Conservation (phyloP, 2,329 filamentous ascomycete genomes). For the Penicillium psychrosexuale region DNA sequence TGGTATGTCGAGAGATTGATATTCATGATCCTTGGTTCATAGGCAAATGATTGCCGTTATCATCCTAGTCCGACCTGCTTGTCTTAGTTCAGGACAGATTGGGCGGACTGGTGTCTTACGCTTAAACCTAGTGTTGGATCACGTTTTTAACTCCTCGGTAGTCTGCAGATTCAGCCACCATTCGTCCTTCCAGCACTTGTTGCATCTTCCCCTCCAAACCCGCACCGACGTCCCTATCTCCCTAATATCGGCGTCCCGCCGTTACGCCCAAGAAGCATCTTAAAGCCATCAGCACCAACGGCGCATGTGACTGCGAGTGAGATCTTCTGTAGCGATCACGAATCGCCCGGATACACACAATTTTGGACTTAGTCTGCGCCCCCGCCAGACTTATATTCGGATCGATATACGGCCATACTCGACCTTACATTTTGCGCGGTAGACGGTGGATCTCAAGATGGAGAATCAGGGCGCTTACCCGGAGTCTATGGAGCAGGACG, state of each 20-base stretch:
- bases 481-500: constrained; percentile 70
- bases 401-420: not conserved
- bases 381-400: not conserved
- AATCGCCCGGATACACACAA: not conserved
- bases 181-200: constrained; percentile 20
- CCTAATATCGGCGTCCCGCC: not conserved
- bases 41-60: not conserved
- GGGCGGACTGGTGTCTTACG: constrained; percentile 14
- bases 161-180: constrained; percentile 19
- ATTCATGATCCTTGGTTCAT: not conserved
- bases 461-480: constrained; percentile 55
- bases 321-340: not conserved
- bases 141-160: constrained; percentile 14
- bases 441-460: constrained; percentile 36
- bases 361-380: not conserved
- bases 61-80: not conserved
- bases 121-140: constrained; percentile 12
- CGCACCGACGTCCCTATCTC: constrained; percentile 9
- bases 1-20: constrained; percentile 11
- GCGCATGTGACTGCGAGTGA: not conserved
- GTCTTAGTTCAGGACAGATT: constrained; percentile 1
- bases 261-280: not conserved
- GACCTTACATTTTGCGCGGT: not conserved
- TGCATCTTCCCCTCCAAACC: constrained; percentile 20
- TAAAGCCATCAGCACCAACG: not conserved